phyloP scores from a whole-genome alignment of 2,329 filamentous ascomycete genomes.

The Phaeophleospora eucalypticola region DNA sequence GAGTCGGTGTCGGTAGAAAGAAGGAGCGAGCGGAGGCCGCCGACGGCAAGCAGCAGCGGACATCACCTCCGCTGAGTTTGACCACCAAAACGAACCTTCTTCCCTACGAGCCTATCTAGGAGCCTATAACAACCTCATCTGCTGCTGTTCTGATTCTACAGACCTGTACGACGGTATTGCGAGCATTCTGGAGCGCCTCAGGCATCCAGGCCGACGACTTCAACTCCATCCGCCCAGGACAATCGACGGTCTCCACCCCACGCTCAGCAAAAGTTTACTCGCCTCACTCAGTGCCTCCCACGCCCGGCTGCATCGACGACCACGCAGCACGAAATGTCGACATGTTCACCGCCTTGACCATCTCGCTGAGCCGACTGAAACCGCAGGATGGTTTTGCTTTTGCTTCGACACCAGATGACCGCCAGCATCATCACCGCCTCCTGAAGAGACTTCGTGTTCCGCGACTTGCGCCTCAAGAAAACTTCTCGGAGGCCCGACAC shows the following conservation, averaged over 20 bases:
- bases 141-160: background rate
- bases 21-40: background rate
- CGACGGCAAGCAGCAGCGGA: too few species aligned
- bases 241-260: background rate
- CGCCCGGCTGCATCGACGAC: background rate
- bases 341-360: constrained; percentile 1
- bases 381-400: background rate
- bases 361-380: constrained; percentile 1
- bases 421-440: background rate
- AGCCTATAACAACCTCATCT: constrained; percentile 3
- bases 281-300: background rate
- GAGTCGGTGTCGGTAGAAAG: too few species aligned
- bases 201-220: too few species aligned
- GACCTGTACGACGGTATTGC: too few species aligned
- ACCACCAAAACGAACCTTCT: constrained; percentile 2
- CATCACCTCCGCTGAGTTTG: background rate
- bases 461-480: background rate
- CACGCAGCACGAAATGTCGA: background rate
- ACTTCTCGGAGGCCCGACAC: background rate
- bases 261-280: background rate
- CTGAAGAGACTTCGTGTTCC: background rate
- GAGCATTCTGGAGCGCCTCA: too few species aligned
- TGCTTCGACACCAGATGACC: background rate
- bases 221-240: background rate
- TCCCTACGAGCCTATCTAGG: background rate